Conservation (phyloP, 2,329 filamentous ascomycete species). For the Arthrobotrys sphaeroides region DNA sequence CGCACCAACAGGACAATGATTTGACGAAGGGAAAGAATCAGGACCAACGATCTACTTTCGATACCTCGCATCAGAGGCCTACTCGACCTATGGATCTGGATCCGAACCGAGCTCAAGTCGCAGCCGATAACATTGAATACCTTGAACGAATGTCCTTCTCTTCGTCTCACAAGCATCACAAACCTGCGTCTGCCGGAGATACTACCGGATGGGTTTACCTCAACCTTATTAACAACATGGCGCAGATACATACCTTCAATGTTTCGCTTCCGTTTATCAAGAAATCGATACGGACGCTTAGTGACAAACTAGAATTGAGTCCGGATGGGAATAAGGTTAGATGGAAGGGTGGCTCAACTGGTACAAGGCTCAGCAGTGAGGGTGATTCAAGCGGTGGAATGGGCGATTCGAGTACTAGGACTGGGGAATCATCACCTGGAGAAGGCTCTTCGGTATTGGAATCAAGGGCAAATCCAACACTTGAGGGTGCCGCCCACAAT, state of each 20-base stretch:
- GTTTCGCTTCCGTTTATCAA: slow-evolving; percentile 82
- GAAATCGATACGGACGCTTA: slow-evolving; percentile 74
- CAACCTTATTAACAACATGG: slow-evolving; percentile 81
- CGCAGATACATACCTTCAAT: slow-evolving; percentile 84
- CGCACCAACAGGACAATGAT: slow-evolving; percentile 54
- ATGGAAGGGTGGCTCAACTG: slow-evolving; percentile 76
- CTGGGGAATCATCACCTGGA: slow-evolving; percentile 62
- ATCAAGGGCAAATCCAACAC: slow-evolving; percentile 60
- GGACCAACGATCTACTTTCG: slow-evolving; percentile 8
- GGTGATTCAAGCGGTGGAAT: slow-evolving; percentile 64
- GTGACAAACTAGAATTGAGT: slow-evolving; percentile 79
- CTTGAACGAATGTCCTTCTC: slow-evolving; percentile 76
- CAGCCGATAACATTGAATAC: slow-evolving; percentile 80
- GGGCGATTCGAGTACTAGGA: slow-evolving; percentile 61
- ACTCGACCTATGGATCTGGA: slow-evolving; percentile 81
- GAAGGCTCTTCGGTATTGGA: slow-evolving; percentile 62
- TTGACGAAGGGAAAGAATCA: slow-evolving; percentile 49
- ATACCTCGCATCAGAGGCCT: slow-evolving; percentile 72
- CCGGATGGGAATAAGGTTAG: slow-evolving; percentile 79
- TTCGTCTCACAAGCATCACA: slow-evolving; percentile 68
- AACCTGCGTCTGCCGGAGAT: slow-evolving; percentile 69
- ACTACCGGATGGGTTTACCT: slow-evolving; percentile 82
- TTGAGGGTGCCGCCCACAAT: slow-evolving; percentile 57
- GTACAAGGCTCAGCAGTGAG: slow-evolving; percentile 74
- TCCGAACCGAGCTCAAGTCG: slow-evolving; percentile 77